phyloP scores from a whole-genome alignment of 352 stramenopile genomes.

The Phytophthora gonapodyides region DNA sequence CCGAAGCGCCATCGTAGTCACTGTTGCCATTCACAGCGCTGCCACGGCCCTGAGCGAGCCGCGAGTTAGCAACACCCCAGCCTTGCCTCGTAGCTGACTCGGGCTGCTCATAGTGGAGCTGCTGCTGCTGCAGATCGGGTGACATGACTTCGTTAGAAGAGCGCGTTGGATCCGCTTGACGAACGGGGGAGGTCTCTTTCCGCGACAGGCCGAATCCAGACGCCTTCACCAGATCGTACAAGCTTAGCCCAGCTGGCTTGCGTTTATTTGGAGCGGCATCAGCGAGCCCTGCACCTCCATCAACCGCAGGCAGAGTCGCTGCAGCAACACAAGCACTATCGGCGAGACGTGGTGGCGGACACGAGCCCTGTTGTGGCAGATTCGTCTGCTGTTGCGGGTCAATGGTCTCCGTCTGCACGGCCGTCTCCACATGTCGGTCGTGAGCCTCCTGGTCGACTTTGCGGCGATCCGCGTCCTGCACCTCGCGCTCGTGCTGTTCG shows the following conservation, averaged over 20 bases:
- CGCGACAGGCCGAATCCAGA: conserved; percentile 20
- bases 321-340: not conserved
- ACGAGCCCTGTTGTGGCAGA: conserved; percentile 6
- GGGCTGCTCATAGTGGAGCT: not conserved
- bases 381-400: conserved; percentile 20
- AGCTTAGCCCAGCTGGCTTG: conserved; percentile 39
- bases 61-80: conserved; percentile 10
- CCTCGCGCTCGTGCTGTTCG: conserved; percentile 27
- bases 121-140: not conserved
- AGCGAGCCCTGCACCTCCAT: conserved; percentile 2
- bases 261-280: conserved; percentile 8
- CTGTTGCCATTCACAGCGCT: not conserved
- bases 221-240: conserved; percentile 50
- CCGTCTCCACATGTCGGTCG: conserved; percentile 8
- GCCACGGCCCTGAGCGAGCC: conserved; percentile 3
- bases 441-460: conserved; percentile 12
- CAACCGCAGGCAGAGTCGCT: conserved; percentile 12
- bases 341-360: not conserved
- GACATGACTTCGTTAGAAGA: conserved; percentile 12
- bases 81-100: not conserved
- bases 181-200: conserved; percentile 13
- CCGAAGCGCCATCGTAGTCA: not conserved
- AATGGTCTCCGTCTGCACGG: conserved; percentile 18
- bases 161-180: conserved; percentile 5
- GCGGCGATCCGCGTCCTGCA: conserved; percentile 6